Percentiles rank a stretch among this genome's conserved stretches.
phyloP scores from a whole-genome alignment of 192 early-diverging fungal genomes.

The Entomortierella lignicola region DNA sequence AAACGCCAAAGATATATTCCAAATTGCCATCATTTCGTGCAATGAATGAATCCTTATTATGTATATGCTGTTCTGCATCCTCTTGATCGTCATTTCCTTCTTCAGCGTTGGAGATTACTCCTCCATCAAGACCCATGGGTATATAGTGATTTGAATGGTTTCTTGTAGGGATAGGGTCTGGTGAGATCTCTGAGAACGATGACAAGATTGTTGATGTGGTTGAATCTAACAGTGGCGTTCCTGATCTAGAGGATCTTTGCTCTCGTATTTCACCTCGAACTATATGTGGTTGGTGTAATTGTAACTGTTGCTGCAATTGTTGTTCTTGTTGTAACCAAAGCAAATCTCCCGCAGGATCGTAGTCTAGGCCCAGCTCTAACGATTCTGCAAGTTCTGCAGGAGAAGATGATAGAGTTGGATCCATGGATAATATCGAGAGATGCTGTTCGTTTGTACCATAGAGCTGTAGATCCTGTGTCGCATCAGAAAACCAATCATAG shows the following conservation, averaged over 20 bases:
- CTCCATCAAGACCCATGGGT: conserved; percentile 33
- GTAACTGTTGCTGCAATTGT: conserved; percentile 10
- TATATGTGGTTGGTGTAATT: neutral
- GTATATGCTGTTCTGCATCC: neutral
- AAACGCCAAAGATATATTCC: neutral
- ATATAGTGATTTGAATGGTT: conserved; percentile 22
- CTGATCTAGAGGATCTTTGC: conserved; percentile 12
- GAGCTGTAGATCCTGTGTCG: neutral
- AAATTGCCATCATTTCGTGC: neutral
- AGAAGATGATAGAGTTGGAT: conserved; percentile 34
- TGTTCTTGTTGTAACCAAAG: conserved; percentile 36
- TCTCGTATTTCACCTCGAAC: neutral
- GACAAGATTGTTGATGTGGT: conserved; percentile 11
- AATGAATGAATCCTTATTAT: neutral
- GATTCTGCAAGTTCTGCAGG: conserved; percentile 31
- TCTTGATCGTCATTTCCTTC: neutral
- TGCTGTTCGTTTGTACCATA: conserved; percentile 6
- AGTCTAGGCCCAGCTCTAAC: conserved; percentile 22
- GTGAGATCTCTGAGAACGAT: conserved; percentile 24
- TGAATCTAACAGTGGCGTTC: conserved; percentile 27
- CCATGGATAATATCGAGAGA: conserved; percentile 16
- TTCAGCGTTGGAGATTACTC: neutral
- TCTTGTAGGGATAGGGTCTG: neutral
- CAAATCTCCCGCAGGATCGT: conserved; percentile 18
- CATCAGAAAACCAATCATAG: conserved; percentile 47